These are phyloP conservation scores for Gypsophila paniculata DNA, from an alignment of 179 eudicot genomes.

Conservation along the genomic window DNA sequence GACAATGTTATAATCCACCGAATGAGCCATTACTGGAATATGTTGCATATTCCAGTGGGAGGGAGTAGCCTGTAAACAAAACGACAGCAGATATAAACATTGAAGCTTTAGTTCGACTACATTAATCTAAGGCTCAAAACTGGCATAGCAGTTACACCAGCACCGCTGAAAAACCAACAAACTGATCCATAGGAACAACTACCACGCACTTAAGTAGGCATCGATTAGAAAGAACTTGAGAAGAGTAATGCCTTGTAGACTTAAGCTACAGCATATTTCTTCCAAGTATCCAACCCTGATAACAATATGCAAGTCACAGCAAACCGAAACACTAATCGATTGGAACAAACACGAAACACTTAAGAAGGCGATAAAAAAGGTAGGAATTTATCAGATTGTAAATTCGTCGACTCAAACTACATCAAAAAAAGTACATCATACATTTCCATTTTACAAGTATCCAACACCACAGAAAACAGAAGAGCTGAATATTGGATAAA, in stretches of 20 bases:
- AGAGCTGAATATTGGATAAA: slow-evolving; percentile 4
- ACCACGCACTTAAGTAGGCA: not conserved
- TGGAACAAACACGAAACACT: no score
- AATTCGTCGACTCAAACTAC: no score
- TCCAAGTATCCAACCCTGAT: not conserved
- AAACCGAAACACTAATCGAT: not conserved
- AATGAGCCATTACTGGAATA: no score
- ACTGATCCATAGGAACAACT: not conserved
- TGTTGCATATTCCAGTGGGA: no score
- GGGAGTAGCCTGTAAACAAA: no score
- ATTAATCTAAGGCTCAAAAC: not conserved
- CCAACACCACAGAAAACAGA: no score
- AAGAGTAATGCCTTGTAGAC: slow-evolving; percentile 9
- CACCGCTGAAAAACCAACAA: not conserved
- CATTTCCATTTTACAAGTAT: no score
- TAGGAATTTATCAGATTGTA: no score
- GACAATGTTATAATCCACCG: no score
- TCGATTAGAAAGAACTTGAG: not conserved
- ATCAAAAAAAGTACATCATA: no score
- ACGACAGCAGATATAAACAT: not conserved
- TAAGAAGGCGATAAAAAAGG: no score
- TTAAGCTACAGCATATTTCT: not conserved
- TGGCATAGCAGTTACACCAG: not conserved
- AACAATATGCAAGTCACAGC: not conserved
- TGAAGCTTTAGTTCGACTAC: not conserved